Evolutionary conservation across 345 rosid genomes (phyloP), one percentile per base, ranked within the genome.

Genomic region (Citrus unshiu): DNA sequence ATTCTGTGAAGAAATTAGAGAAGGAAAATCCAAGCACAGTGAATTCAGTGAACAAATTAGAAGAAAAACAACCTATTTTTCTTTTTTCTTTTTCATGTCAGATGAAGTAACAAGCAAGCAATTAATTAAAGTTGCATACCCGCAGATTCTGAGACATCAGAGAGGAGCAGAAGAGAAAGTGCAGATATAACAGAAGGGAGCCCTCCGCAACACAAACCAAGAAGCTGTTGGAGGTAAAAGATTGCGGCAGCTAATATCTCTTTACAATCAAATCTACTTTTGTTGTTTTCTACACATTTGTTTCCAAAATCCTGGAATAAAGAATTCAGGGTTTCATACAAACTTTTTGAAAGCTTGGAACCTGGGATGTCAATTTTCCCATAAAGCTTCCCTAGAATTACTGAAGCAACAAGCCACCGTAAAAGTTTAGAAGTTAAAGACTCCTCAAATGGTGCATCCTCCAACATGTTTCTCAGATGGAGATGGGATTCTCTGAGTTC

Each of bases 371-470:
- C 68, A 79, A 79, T 74, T 73, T 85, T 75, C 57, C 65, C 61
- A 77, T 82, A 87, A 73, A 91, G 89, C 85, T 87, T 88, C 69
- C 91, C 88, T 74, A 83, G 94, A 82, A 94, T 89, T 78, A 88
- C 93, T 12, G 91, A 85, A 77, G 97, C 97, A 72, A 81, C 77
- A 65, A 96, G 88, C 99, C 99, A 94, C n/a, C 97, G 94, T 69
- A 92, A 79, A 73, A 93, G 91, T 81, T 92, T 95, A 29, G 87
- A 89, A 67, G 83, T 78, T 84, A 90, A 83, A 75, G 85, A 81
- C 82, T 95, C 99, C 62, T 88, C 90, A 30, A 57, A 73, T 66
- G 75, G 78, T 68, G 73, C 78, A 80, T 88, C 87, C 83, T 85
- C 85, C 2, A 73, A 39, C 74, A 78, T 59, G 30, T 51, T 57